Base-by-base conservation (phyloP, 441 rosid genomes). In the Bruguiera hainesii region DNA sequence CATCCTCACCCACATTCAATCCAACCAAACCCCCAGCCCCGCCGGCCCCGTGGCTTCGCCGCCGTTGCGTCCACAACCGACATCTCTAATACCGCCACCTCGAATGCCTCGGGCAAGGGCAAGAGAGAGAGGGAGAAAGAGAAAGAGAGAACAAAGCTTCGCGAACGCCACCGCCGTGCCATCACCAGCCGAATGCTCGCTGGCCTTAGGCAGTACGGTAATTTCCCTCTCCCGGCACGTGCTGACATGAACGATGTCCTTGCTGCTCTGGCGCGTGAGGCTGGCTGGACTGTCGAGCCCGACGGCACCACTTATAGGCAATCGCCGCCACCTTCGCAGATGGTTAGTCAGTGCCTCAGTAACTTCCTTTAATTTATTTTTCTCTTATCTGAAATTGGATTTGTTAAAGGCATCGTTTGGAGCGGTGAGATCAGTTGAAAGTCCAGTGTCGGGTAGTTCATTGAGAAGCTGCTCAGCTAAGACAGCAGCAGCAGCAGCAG, bases 191-290 rank as follows among this genome's bases (percentile, higher is more conserved):
- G 96, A 80, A 95, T 95, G 75, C 79, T 95, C 66, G 92, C 96
- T 1, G 99, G 99, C 55, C 81, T 95, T 26, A 76, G 98, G 70
- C 89, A 90, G 81, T 96, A 92, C 71, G 98, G 99, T 53, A 92
- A 95, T 73, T 95, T 91, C 84, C 91, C 89, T 56, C 91, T 95
- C 11, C 88, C 97, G 61, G 98, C 93, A 16, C 91, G 99, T 74
- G 99, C 99, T 50, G 99, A 95, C 81, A 95, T 92, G 60, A 95
- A 95, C 62, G 99, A 95, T 76, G 99, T 95, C 50, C 89, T 95
- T 49, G 96, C 97, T 10, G 98, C 99, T 71, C 75, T 95, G 67
- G 99, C 99, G 3, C 89, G 97, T 63, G 98, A 95, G 83, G 98
- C 98, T 79, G 99, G 98, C 8, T 95, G 99, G 99, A 93, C 89